These are phyloP conservation scores for Chrysoporthe deuterocubensis DNA, from an alignment of 2,329 filamentous ascomycete species.

Conservation along the genomic window DNA sequence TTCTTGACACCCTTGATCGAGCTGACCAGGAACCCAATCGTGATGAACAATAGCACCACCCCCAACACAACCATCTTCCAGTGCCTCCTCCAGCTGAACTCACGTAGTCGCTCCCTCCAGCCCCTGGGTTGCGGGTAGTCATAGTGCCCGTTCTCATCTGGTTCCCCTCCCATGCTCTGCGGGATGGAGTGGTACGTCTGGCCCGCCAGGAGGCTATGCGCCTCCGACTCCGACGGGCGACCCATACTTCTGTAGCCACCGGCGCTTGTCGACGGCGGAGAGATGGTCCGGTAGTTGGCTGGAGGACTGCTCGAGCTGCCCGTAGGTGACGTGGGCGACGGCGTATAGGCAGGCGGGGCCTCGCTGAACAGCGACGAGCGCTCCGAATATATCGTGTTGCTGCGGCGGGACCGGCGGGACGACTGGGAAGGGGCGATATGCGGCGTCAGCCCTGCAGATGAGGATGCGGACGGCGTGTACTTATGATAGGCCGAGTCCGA, in stretches of 20 bases:
- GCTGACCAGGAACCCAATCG: slow-evolving; percentile 38
- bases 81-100: slow-evolving; percentile 33
- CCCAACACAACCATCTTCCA: slow-evolving; percentile 34
- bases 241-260: slow-evolving; percentile 44
- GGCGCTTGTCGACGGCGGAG: slow-evolving; percentile 28
- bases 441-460: slow-evolving; percentile 7
- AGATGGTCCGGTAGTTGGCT: slow-evolving; percentile 51
- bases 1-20: slow-evolving; percentile 34
- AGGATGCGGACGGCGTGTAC: background rate
- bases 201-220: slow-evolving; percentile 46
- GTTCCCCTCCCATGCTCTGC: slow-evolving; percentile 45
- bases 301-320: slow-evolving; percentile 18
- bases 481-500: background rate
- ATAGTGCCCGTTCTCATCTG: slow-evolving; percentile 26
- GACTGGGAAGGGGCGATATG: background rate
- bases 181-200: slow-evolving; percentile 21
- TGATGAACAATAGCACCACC: slow-evolving; percentile 37
- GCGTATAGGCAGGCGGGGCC: slow-evolving; percentile 57
- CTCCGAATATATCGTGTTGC: slow-evolving; percentile 40
- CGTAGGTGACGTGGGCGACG: slow-evolving; percentile 42
- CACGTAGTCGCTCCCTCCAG: slow-evolving; percentile 36
- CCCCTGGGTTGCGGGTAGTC: slow-evolving; percentile 8
- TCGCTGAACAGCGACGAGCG: slow-evolving; percentile 38
- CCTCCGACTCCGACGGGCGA: slow-evolving; percentile 41
- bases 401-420: slow-evolving; percentile 19